Base-by-base conservation (phyloP, 2,329 filamentous ascomycete genomes). In the Penicillium palitans region DNA sequence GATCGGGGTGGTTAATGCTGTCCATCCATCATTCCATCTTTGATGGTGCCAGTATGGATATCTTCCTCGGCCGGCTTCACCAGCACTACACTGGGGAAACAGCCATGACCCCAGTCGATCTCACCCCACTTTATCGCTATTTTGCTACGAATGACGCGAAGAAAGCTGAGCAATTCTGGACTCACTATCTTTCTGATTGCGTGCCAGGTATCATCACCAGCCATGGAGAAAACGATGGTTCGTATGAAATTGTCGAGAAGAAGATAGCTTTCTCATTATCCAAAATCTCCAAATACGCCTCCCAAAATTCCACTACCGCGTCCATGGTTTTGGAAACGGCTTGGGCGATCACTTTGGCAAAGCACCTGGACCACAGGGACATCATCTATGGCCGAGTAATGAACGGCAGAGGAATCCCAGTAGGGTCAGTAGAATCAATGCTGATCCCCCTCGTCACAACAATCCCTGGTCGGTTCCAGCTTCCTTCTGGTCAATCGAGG, bases 1-100 rank as follows among this genome's bases (percentile, higher is more conserved):
- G 24, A 10, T 27, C 57, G 1, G 50, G 54, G 6, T 60, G 58
- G 54, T 25, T 62, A 12, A 60, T 62, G 51, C 29, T 62, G 17
- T 62, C 60, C 12, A 55, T 62, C 24, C 60, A 62, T 33, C 60
- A 62, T 52, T 58, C 57, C 6, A 57, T 62, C 19, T 62, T 60
- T 13, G 60, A 62, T 24, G 60, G 60, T 37, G 60, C 58, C 21
- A 60, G 54, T 35, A 55, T 62, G 49, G 37, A 15, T 7, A 10
- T 62, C 17, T 52, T 62, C 25, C 54, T 62, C 33, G 41, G 48
- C 31, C 54, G 55, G 6, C 45, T 62, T 15, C 53, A 60, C 39
- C 49, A 48, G n/a, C 60, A 62, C 46, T 62, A 62, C 17, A 52
- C 51, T 44, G 54, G 60, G 6, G 31, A 58, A 8, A 37, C 35